A percentile compares a stretch with the other conserved stretches of the same genome.
Conservation (phyloP, 257 asterid species). For the Prunella vulgaris region DNA sequence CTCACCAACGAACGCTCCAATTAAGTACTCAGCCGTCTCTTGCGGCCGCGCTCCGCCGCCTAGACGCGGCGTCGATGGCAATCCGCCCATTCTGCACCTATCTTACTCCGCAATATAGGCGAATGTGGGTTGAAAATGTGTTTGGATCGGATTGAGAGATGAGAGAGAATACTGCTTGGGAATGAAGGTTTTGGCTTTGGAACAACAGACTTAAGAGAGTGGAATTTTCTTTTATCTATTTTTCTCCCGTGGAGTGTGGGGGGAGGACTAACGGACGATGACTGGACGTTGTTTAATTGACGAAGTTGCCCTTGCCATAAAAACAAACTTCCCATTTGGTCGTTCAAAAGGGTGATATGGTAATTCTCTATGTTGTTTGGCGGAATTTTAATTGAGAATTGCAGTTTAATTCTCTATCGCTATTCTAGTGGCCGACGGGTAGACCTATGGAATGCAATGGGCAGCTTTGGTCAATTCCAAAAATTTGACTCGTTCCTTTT, state of each 20-base stretch:
- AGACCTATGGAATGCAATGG: too few species aligned
- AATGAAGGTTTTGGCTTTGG: constrained; percentile 23
- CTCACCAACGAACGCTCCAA: constrained; percentile 68
- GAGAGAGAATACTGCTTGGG: constrained; percentile 11
- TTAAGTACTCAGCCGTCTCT: constrained; percentile 69
- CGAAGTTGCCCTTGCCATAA: neutral
- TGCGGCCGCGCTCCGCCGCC: constrained; percentile 47
- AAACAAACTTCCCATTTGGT: too few species aligned
- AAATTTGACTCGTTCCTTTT: too few species aligned
- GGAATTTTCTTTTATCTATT: neutral
- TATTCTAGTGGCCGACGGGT: too few species aligned
- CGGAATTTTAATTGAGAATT: neutral
- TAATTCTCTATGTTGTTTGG: neutral
- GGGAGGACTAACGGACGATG: neutral
- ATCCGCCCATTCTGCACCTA: constrained; percentile 61
- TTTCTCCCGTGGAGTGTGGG: neutral
- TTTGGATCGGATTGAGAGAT: constrained; percentile 14
- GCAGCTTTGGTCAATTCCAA: too few species aligned
- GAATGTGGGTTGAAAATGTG: constrained; percentile 14
- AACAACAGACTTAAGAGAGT: constrained; percentile 22
- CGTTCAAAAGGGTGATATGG: neutral
- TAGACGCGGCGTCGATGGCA: constrained; percentile 72
- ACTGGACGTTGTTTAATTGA: neutral
- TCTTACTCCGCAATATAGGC: constrained; percentile 8
- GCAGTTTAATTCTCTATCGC: too few species aligned